A percentile compares a stretch with the other conserved stretches of the same genome.
These are phyloP conservation scores for Arctium minus DNA, from an alignment of 129 eudicot genomes.

Conservation along the genomic window DNA sequence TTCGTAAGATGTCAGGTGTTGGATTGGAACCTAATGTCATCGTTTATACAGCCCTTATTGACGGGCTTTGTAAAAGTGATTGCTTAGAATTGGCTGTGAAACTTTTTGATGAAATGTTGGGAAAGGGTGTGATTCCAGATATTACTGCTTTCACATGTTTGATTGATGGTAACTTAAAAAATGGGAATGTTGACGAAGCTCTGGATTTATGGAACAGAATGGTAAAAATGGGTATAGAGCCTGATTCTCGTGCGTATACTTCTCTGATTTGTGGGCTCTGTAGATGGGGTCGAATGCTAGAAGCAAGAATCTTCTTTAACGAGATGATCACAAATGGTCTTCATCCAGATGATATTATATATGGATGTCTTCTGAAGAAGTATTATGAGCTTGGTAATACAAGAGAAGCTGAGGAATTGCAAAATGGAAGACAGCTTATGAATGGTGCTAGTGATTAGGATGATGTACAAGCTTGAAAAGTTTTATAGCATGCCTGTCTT, in stretches of 20 bases:
- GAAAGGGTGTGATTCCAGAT: constrained; percentile 68
- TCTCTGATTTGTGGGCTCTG: constrained; percentile 70
- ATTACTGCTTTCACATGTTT: constrained; percentile 60
- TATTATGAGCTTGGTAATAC: constrained; percentile 56
- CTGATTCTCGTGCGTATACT: constrained; percentile 74
- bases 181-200: constrained; percentile 66
- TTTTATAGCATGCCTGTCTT: neutral
- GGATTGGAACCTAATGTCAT: constrained; percentile 61
- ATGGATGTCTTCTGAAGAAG: constrained; percentile 57
- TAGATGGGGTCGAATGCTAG: constrained; percentile 40
- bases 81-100: constrained; percentile 44
- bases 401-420: constrained; percentile 62
- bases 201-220: constrained; percentile 46
- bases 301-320: constrained; percentile 48
- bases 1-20: constrained; percentile 38
- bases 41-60: constrained; percentile 71
- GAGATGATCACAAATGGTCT: constrained; percentile 78
- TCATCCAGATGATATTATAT: constrained; percentile 67
- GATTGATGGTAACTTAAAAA: constrained; percentile 68
- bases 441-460: constrained; percentile 29
- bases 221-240: constrained; percentile 55
- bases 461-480: constrained; percentile 24
- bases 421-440: constrained; percentile 39
- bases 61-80: constrained; percentile 69
- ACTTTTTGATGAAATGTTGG: constrained; percentile 65